These are phyloP conservation scores for Antarctomyces pellizariae DNA, from an alignment of 495 filamentous ascomycete genomes.

Conservation along the genomic window DNA sequence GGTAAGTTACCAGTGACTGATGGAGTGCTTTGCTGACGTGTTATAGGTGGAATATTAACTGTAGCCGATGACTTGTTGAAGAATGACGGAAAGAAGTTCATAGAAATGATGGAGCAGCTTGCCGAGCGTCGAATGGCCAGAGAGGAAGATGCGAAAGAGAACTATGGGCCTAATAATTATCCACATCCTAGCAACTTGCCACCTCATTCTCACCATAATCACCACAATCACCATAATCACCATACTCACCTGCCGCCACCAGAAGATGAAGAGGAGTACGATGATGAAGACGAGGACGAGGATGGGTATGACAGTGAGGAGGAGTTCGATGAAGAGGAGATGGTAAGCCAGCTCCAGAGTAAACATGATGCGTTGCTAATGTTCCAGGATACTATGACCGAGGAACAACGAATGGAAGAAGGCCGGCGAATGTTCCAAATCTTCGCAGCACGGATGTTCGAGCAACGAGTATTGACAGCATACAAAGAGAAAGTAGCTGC, in stretches of 20 bases:
- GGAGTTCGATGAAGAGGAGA: constrained; percentile 72
- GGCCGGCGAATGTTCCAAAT: constrained; percentile 98
- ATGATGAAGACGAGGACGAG: constrained; percentile 42
- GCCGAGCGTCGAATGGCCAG: constrained; percentile 92
- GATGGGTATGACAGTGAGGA: constrained; percentile 76
- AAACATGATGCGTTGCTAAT: constrained; percentile 9
- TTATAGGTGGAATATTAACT: constrained; percentile 82
- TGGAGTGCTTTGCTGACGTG: constrained; percentile 20
- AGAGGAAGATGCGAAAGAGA: constrained; percentile 72
- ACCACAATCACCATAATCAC: constrained; percentile 13
- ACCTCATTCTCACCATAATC: constrained; percentile 16
- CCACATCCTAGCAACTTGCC: constrained; percentile 15
- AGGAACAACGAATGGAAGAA: constrained; percentile 97
- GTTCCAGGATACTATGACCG: constrained; percentile 74
- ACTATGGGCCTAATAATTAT: constrained; percentile 29
- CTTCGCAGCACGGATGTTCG: constrained; percentile 97
- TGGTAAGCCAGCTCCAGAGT: constrained; percentile 28
- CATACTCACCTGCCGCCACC: constrained; percentile 31
- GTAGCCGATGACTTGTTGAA: constrained; percentile 96
- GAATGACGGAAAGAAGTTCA: constrained; percentile 98
- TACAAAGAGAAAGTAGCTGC: constrained; percentile 90
- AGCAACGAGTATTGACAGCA: constrained; percentile 87
- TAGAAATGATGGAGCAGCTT: constrained; percentile 99
- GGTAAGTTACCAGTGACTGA: constrained; percentile 31
- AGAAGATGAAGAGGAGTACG: constrained; percentile 52